Base-by-base conservation (phyloP, 2,329 filamentous ascomycete genomes). In the Drechslerella stenobrocha region DNA sequence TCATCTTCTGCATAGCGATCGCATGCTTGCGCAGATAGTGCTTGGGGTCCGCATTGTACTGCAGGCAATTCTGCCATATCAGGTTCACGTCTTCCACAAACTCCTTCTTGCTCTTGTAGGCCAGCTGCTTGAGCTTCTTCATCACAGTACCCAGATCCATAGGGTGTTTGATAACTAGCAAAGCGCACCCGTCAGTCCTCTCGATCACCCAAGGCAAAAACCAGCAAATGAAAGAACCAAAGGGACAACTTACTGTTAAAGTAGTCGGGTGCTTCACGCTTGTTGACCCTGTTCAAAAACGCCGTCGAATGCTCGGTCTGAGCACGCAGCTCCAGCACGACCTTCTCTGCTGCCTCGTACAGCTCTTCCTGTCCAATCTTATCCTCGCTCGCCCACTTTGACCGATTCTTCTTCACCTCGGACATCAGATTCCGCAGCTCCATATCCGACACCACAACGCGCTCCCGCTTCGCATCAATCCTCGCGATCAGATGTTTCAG, bases 61-160 rank as follows among this genome's bases (percentile, higher is more conserved):
- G 90, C 58, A 98, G 80, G 76, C 93, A 98, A 75, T 98, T 98
- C 59, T 90, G 84, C 93, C 93, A 98, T 52, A 98, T 97, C 51
- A 97, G 79, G 75, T 95, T 92, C 7, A 98, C 81, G 75, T 98
- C 93, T 28, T 88, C 83, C 23, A 97, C 90, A 71, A 98, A 98
- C 22, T 98, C 93, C 69, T 88, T 84, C 78, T 98, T 98, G 46
- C 88, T 91, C 75, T 89, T 91, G 78, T 89, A 93, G 34, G 82
- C 82, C 32, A 90, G 78, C 7, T 82, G 81, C 75, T 92, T 92
- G 56, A 98, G 84, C 79, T 97, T 98, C 79, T 98, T 98, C 70
- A 95, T 96, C 90, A 98, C 97, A 47, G 86, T 87, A 34, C 93
- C 93, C 60, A 98, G 85, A 76, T 98, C 93, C 93, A 98, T 98